A percentile compares a stretch with the other conserved stretches of the same genome.
Conservation (phyloP, 2,329 filamentous ascomycete species). For the Coniochaeta sp. region DNA sequence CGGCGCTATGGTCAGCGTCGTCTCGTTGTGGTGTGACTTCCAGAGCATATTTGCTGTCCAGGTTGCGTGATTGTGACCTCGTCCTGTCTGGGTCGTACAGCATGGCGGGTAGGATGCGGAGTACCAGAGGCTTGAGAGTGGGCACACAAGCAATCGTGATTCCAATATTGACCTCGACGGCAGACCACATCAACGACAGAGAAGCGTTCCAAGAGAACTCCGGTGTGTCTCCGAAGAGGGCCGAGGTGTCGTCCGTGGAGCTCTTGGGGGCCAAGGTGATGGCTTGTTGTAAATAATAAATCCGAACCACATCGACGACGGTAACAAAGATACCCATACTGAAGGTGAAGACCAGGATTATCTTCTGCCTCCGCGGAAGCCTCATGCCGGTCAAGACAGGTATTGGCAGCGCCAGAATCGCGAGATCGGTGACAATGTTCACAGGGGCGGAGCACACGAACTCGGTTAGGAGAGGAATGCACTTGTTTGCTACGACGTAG, state of each 20-base stretch:
- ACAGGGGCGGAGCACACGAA: constrained; percentile 74
- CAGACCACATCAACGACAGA: constrained; percentile 87
- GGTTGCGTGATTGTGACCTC: constrained; percentile 6
- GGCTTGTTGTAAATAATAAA: constrained; percentile 81
- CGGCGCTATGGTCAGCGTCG: constrained; percentile 12
- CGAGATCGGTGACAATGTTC: constrained; percentile 86
- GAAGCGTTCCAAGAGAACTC: constrained; percentile 70
- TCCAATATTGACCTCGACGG: constrained; percentile 83
- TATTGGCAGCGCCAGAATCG: constrained; percentile 80
- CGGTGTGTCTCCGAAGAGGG: constrained; percentile 42
- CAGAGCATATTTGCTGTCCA: constrained; percentile 2
- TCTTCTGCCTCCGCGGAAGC: constrained; percentile 77
- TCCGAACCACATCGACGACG: constrained; percentile 79
- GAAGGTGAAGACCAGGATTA: constrained; percentile 81
- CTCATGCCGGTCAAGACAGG: constrained; percentile 83
- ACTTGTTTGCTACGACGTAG: constrained; percentile 27
- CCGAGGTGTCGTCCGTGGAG: constrained; percentile 26
- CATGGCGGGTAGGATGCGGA: constrained; percentile 51
- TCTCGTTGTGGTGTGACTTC: constrained; percentile 4
- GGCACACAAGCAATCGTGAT: constrained; percentile 92
- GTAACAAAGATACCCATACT: constrained; percentile 81
- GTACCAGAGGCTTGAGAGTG: constrained; percentile 78
- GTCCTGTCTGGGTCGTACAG: constrained; percentile 44
- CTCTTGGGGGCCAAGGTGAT: constrained; percentile 34
- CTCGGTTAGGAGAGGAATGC: constrained; percentile 53